Percentiles rank a stretch among this genome's conserved stretches.
Conservation (phyloP, 202 grass and related monocot genomes). For the Cymbopogon flexuosus region DNA sequence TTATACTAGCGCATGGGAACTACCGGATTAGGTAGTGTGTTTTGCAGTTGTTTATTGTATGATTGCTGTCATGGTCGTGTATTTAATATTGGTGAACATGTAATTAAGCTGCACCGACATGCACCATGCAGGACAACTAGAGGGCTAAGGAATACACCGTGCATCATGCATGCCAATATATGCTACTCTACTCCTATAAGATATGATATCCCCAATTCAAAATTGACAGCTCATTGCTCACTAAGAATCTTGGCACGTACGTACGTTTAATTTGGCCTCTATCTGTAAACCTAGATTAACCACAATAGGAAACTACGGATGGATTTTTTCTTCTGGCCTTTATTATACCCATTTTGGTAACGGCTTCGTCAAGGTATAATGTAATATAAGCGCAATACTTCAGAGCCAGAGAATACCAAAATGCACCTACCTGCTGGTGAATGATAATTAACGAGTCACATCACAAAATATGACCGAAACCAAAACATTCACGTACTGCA, state of each 20-base stretch:
- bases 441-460: not conserved
- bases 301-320: not conserved
- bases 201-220: constrained; percentile 3
- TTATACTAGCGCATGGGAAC: not conserved
- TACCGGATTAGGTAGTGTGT: constrained; percentile 6
- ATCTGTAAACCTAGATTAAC: not conserved
- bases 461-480: not conserved
- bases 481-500: not conserved
- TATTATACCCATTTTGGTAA: not conserved
- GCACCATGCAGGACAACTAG: not conserved
- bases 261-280: not conserved
- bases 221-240: not conserved
- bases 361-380: not conserved
- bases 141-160: not conserved
- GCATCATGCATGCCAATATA: not conserved
- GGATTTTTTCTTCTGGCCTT: not conserved
- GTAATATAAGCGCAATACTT: not conserved
- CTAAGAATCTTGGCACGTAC: not conserved
- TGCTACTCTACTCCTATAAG: not conserved
- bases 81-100: constrained; percentile 2
- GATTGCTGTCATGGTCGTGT: not conserved
- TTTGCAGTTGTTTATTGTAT: constrained; percentile 19
- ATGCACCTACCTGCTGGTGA: not conserved
- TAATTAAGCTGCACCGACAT: not conserved
- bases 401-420: not conserved